Conservation (phyloP, 768 basidiomycete genomes). For the Leccinum imitatum region DNA sequence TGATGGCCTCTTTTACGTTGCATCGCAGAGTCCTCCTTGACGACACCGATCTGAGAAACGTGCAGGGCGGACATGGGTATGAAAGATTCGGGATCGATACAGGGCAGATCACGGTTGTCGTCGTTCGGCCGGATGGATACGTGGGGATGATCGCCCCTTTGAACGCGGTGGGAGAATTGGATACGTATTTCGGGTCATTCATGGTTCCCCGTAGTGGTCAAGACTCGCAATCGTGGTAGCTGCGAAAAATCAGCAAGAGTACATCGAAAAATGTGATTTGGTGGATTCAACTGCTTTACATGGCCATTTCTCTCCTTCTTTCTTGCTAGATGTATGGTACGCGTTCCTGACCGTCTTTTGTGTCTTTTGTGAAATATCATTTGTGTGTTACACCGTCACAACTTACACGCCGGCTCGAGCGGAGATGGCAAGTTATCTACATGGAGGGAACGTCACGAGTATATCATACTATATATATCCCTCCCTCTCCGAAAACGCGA, state of each 20-base stretch:
- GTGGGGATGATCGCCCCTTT: background rate
- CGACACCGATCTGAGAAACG: background rate
- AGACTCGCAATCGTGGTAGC: background rate
- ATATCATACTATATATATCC: too few species aligned
- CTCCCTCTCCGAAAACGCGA: too few species aligned
- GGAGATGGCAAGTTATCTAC: too few species aligned
- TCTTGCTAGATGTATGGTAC: too few species aligned
- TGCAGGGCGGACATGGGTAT: background rate
- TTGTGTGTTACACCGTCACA: too few species aligned
- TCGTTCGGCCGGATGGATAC: background rate
- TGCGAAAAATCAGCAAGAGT: background rate
- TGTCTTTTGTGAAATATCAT: too few species aligned
- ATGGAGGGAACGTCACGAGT: too few species aligned
- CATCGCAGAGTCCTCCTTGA: background rate
- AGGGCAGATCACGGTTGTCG: background rate
- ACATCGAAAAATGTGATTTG: too few species aligned
- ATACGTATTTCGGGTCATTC: background rate
- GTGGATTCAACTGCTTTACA: background rate
- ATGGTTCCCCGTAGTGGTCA: background rate
- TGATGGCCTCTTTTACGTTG: background rate
- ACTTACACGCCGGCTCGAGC: too few species aligned
- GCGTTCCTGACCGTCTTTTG: too few species aligned
- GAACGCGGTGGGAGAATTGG: background rate
- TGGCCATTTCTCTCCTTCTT: too few species aligned
- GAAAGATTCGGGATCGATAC: background rate